Base-by-base conservation (phyloP, 768 basidiomycete species). In the Jaapia argillacea region DNA sequence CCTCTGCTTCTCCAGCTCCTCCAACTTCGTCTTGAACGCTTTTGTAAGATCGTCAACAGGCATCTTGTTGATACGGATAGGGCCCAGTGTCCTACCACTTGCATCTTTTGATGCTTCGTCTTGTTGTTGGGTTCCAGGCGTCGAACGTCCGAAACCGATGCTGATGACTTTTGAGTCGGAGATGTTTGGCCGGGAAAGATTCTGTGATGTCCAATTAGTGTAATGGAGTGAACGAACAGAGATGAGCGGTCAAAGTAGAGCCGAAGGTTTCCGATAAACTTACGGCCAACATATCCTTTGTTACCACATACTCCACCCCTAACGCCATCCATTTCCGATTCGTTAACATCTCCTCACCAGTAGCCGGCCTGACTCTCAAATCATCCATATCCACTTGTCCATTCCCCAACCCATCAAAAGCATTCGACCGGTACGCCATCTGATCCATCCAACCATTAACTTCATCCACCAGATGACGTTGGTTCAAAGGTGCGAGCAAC, bases 311-410 rank as follows among this genome's bases (percentile, higher is more conserved):
- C 22, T 50, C 51, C 6, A 54, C 48, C n/a, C 63, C 59, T 40
- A 67, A 50, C 1, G 54, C 45, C 45, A 75, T 54, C 61, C 68
- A 77, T 12, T 48, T 51, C 20, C 57, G 51, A 39, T 69, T 57
- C 13, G 54, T 43, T 0, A 46, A 43, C 40, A 58, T 48, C 44
- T 74, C 73, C 24, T 67, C 62, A 10, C 10, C 23, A 10, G 62
- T 66, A 56, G 59, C 66, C 42, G 67, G 65, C 6, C 71, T 64
- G 16, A 72, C 61, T 40, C 71, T 58, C 1, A 48, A 57, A 37
- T 60, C 63, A 37, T 61, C 62, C 47, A 65, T 58, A 22, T 64
- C 43, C 37, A 58, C 37, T 45, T 0, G 40, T 54, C 10, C 28
- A 10, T 16, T 10, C 28, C 10, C 28, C 10, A 33, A 16, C 28